Percentiles rank a stretch among this genome's conserved stretches.
Conservation (phyloP, 2,329 filamentous ascomycete genomes). For the Drechmeria coniospora region DNA sequence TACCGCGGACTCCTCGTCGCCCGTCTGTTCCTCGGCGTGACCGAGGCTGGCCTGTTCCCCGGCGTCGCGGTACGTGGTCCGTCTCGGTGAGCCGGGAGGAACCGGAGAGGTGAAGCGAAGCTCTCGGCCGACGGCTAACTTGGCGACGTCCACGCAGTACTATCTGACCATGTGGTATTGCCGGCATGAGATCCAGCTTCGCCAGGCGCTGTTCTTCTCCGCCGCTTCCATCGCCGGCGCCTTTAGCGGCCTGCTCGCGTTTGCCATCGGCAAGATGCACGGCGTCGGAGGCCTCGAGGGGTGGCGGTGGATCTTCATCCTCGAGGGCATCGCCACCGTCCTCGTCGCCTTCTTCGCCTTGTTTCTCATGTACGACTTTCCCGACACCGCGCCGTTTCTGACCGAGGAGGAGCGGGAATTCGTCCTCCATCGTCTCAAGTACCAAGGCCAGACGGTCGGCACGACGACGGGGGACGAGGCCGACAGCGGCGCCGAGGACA, state of each 20-base stretch:
- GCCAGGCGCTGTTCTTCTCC: slow-evolving; percentile 64
- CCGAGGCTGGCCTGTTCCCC: slow-evolving; percentile 51
- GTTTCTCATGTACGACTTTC: slow-evolving; percentile 66
- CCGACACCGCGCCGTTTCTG: slow-evolving; percentile 62
- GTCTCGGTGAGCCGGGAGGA: not conserved
- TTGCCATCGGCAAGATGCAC: slow-evolving; percentile 54
- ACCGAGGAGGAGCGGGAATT: slow-evolving; percentile 54
- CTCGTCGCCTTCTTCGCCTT: slow-evolving; percentile 51
- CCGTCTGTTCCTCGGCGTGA: slow-evolving; percentile 46
- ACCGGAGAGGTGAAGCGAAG: too few species aligned
- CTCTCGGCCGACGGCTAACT: not conserved
- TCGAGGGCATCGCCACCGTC: slow-evolving; percentile 56
- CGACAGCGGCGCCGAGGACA: slow-evolving; percentile 3
- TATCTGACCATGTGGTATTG: slow-evolving; percentile 45
- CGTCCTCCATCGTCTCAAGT: slow-evolving; percentile 53
- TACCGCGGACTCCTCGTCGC: slow-evolving; percentile 31
- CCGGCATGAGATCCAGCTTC: slow-evolving; percentile 37
- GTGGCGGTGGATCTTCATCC: slow-evolving; percentile 53
- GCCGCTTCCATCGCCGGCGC: slow-evolving; percentile 67
- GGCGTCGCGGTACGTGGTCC: slow-evolving; percentile 33
- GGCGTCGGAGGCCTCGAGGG: slow-evolving; percentile 43
- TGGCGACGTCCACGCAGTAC: slow-evolving; percentile 16
- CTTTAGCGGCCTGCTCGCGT: slow-evolving; percentile 58
- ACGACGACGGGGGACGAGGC: not conserved
- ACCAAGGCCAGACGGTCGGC: slow-evolving; percentile 32